Evolutionary conservation across 805 yeast genomes (phyloP), one percentile per base, ranked within the genome.

Genomic region (Candida insectorum): DNA sequence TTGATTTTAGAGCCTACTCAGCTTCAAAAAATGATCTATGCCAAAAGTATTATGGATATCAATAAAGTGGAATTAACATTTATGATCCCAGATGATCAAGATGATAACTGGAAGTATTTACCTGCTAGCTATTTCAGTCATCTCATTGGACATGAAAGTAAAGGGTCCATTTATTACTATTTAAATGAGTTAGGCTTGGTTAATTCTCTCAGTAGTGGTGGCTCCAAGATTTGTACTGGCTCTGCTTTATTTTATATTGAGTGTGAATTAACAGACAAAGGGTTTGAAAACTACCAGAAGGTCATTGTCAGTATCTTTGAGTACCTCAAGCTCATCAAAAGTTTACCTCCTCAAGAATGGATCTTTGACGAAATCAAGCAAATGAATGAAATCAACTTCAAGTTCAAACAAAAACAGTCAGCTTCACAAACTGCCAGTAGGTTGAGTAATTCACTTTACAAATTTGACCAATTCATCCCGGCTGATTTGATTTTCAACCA

Each of bases 71-170:
- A 79, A 42, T 39, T 93, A 10, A 56, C 75, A 2, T 93, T 93
- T 58, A 66, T 73, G 32, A 75, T 85, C 9, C 96, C 96, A 2
- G 88, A 85, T 50, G 80, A 81, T 44, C 73, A 75, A 32, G 73
- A 72, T 16, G 56, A 62, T 31, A 41, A 55, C 15, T 85, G 89
- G 85, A 72, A 73, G 34, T 70, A 73, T 16, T 77, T 77, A 45
- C 95, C 97, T 0, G 70, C 75, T 5, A 75, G 71, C 36, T 84
- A 87, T 57, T 73, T 65, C 44, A 76, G 89, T 14, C 97, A 93
- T 56, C 65, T 93, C 33, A 62, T 91, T 30, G 97, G 97, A 25
- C 97, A 91, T 57, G 98, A 91, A 62, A 85, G 93, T 30, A 71
- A 80, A 30, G 97, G 97, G 2, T 87, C 96, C 2, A 56, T 91